Evolutionary conservation across 129 eudicot genomes (phyloP), one percentile per base, ranked within the genome.

Genomic region (Gnaphalium uliginosum): DNA sequence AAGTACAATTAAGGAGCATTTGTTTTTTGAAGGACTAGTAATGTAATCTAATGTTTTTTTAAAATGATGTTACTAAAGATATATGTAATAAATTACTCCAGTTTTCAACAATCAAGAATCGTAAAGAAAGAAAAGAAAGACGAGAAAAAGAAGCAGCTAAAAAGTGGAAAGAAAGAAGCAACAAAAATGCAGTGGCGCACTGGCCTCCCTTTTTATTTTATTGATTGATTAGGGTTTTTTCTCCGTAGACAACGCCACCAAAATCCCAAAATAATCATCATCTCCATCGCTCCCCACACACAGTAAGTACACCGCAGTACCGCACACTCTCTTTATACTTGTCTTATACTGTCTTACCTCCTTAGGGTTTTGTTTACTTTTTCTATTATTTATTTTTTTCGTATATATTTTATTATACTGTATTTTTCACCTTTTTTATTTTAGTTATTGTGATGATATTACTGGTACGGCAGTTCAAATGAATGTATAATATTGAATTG

Each of bases 191-290:
- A 32, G 35, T 66, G 78, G 71, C 61, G 71, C 71, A 62, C 78
- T 43, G 37, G 7, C 5, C 37, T 33, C 37, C 78, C 78, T 59
- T 74, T 63, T 64, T 75, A 33, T 33, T 33, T 33, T 4, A 33
- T 33, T 33, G 0, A 27, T 27, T 33, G 0, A 74, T 74, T 59
- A 74, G 78, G 78, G 79, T 48, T 30, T 71, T 75, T 48, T 13
- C 79, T 46, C 79, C 79, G 50, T 41, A 63, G 30, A 62, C 79
- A 75, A 29, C 79, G 79, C 79, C 71, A 64, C 53, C 61, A 18
- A 32, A 17, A 17, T 59, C 26, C 64, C 30, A 35, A 35, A 35
- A 35, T 35, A 35, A 6, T 56, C 72, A 29, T 19, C 71, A 8
- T 73, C 77, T 10, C 17, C 69, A 19, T 73, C 26, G 58, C 77